Conservation (phyloP, 2,329 filamentous ascomycete species). For the Thermomyces lanuginosus region DNA sequence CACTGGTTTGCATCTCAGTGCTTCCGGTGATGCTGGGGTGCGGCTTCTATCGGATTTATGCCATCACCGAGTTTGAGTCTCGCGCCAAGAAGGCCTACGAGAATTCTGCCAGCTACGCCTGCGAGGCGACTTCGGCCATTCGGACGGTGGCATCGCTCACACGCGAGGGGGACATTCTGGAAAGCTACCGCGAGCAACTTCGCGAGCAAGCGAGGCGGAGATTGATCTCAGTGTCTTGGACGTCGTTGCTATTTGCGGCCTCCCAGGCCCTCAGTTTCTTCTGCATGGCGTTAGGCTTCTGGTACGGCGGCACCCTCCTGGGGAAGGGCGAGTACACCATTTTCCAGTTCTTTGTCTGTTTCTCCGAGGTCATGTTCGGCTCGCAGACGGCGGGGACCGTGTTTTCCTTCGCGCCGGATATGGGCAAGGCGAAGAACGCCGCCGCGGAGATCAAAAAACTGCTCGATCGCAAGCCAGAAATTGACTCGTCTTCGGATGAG, state of each 20-base stretch:
- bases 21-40: constrained; percentile 63
- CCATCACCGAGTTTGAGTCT: constrained; percentile 61
- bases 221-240: constrained; percentile 56
- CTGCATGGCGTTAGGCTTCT: constrained; percentile 76
- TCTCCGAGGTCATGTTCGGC: constrained; percentile 74
- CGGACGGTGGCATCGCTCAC: constrained; percentile 84
- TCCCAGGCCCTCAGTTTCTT: constrained; percentile 74
- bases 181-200: constrained; percentile 51
- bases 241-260: constrained; percentile 62
- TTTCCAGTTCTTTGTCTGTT: constrained; percentile 85
- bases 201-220: constrained; percentile 50
- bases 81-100: constrained; percentile 68
- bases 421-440: constrained; percentile 80
- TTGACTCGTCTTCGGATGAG: constrained; percentile 50
- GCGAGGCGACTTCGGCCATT: constrained; percentile 83
- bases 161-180: constrained; percentile 63
- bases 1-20: constrained; percentile 62
- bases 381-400: constrained; percentile 80
- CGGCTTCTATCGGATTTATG: constrained; percentile 76
- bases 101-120: constrained; percentile 68
- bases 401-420: constrained; percentile 80
- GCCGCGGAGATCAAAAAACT: constrained; percentile 62
- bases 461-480: constrained; percentile 63
- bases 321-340: constrained; percentile 52
- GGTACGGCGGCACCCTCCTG: constrained; percentile 72